A percentile compares a stretch with the other conserved stretches of the same genome.
Conservation (phyloP, 768 basidiomycete species). For the Kwoniella sp. region DNA sequence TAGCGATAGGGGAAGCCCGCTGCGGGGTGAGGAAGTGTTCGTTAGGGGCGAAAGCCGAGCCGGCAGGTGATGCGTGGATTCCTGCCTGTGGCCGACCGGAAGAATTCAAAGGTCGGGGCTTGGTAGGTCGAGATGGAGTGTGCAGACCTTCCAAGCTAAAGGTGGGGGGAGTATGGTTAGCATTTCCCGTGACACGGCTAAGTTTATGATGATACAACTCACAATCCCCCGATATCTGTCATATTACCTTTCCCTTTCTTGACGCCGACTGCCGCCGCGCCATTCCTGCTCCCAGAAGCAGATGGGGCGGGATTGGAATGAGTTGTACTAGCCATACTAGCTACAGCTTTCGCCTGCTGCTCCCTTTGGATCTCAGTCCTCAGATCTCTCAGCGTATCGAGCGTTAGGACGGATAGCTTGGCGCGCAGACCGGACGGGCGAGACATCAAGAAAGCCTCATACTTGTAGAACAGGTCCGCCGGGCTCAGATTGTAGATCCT, state of each 20-base stretch:
- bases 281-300: constrained; percentile 5
- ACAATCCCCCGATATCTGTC: constrained; percentile 54
- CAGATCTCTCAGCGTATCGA: constrained; percentile 54
- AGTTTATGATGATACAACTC: constrained; percentile 13
- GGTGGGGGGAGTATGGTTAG: neutral
- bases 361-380: constrained; percentile 54
- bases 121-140: constrained; percentile 42
- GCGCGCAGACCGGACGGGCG: constrained; percentile 45
- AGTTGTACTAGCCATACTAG: constrained; percentile 15
- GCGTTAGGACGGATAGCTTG: constrained; percentile 43
- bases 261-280: constrained; percentile 24
- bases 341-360: constrained; percentile 39
- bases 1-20: constrained; percentile 17
- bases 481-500: constrained; percentile 57
- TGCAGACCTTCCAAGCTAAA: constrained; percentile 43
- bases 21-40: constrained; percentile 22
- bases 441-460: constrained; percentile 59
- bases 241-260: constrained; percentile 37
- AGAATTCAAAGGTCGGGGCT: constrained; percentile 5
- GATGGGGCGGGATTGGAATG: neutral
- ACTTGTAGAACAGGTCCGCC: constrained; percentile 59
- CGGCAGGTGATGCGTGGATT: neutral
- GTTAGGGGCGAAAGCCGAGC: constrained; percentile 17
- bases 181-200: no score
- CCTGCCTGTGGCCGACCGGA: neutral